Conservation (phyloP, 768 basidiomycete species). For the Panus rudis region DNA sequence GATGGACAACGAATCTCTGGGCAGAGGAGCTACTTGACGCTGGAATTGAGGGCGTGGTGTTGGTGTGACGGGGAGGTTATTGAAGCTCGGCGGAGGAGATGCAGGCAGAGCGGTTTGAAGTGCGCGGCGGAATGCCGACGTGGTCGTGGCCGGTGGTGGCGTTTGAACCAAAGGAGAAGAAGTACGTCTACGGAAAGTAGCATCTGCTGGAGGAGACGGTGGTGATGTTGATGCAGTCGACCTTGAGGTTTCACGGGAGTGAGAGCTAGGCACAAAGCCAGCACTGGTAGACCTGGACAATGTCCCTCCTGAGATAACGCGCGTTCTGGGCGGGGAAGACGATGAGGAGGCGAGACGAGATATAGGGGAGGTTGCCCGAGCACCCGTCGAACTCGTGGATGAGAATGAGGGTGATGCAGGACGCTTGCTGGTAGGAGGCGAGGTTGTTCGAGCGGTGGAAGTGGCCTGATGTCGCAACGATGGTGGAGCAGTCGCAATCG, state of each 20-base stretch:
- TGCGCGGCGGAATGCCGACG: slow-evolving; percentile 24
- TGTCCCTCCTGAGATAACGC: slow-evolving; percentile 11
- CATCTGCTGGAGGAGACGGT: slow-evolving; percentile 20
- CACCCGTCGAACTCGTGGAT: slow-evolving; percentile 17
- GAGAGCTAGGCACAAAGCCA: slow-evolving; percentile 10
- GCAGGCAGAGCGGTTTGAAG: slow-evolving; percentile 27
- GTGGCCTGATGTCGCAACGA: slow-evolving; percentile 77
- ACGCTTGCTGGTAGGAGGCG: slow-evolving; percentile 34
- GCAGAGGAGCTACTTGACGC: slow-evolving; percentile 36
- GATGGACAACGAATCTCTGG: slow-evolving; percentile 38
- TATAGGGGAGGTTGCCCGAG: slow-evolving; percentile 17
- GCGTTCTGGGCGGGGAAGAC: slow-evolving; percentile 9
- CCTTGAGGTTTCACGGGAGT: slow-evolving; percentile 6
- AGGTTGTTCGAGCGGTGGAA: slow-evolving; percentile 52
- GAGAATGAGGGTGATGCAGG: slow-evolving; percentile 32
- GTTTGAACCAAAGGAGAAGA: slow-evolving; percentile 16
- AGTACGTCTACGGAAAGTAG: slow-evolving; percentile 16
- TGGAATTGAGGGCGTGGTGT: slow-evolving; percentile 9
- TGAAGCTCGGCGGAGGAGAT: slow-evolving; percentile 20
- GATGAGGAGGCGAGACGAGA: slow-evolving; percentile 7
- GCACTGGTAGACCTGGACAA: slow-evolving; percentile 18
- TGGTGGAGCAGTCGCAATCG: slow-evolving; percentile 76
- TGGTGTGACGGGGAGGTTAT: slow-evolving; percentile 12
- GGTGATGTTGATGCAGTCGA: slow-evolving; percentile 14
- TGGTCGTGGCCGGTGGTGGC: slow-evolving; percentile 18